Evolutionary conservation across 139 green algal genomes (phyloP), one percentile per base, ranked within the genome.

Genomic region (Micromonas pusilla): DNA sequence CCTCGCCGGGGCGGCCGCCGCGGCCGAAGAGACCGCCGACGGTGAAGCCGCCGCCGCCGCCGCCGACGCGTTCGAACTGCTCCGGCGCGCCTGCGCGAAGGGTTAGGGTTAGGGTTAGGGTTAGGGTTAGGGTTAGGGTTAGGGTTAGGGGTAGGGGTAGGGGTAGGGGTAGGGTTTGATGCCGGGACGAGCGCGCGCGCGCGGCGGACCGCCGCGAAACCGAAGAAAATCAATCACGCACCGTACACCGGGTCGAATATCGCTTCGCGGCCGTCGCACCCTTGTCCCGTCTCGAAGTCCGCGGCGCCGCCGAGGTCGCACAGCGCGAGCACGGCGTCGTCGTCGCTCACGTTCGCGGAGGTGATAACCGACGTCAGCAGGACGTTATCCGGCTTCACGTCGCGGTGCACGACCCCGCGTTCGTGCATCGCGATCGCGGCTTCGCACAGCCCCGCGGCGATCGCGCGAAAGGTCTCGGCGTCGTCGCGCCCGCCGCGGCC

Each of bases 211-310:
- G n/a, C n/a, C n/a, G n/a, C n/a, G n/a, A n/a, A n/a, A n/a, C n/a
- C n/a, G n/a, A n/a, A n/a, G n/a, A n/a, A n/a, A n/a, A n/a, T n/a
- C n/a, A n/a, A n/a, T n/a, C n/a, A n/a, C n/a, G n/a, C n/a, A 23
- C 72, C 72, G 52, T 78, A 78, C 23, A n/a, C 53, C 4, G 72
- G 72, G 13, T 78, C 72, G 32, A 78, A 70, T 19, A 78, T 78
- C 21, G 72, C 72, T 3, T 68, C 53, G 25, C 30, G 20, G 16
- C 33, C 52, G 21, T 32, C 30, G 21, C 20, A 54, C 19, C 33
- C 33, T n/a, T 34, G 25, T 3, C 72, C 72, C 19, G 34, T 68
- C 53, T 54, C 21, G 21, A 70, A 62, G 38, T 70, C 72, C 52
- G 52, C 53, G 20, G 52, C 31, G 32, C 32, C 57, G n/a, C 72